Evolutionary conservation across 345 rosid species (phyloP).

Genomic region (Geranium brycei): DNA sequence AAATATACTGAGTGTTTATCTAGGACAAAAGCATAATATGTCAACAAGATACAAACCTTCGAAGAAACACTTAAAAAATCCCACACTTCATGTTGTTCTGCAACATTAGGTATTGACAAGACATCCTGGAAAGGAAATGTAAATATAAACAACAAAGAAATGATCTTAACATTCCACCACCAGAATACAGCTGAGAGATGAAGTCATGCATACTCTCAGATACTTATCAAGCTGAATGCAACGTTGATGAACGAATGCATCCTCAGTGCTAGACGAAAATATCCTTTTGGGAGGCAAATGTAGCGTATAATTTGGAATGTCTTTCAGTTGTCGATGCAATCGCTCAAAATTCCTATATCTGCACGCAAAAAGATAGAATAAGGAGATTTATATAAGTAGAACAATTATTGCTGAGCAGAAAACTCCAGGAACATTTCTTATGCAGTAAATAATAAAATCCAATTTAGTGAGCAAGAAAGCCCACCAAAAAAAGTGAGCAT

Average conservation of each 20-base stretch:
- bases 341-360: conserved; percentile 97
- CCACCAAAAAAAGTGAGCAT: neutral
- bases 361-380: conserved; percentile 14
- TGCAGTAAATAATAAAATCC: neutral
- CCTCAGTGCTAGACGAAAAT: conserved; percentile 97
- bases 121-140: conserved; percentile 54
- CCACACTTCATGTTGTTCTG: conserved; percentile 99
- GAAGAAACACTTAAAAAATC: conserved; percentile 86
- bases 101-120: conserved; percentile 88
- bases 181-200: conserved; percentile 11
- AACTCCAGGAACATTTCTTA: too few species aligned
- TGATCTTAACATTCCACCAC: conserved; percentile 6
- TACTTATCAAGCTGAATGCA: conserved; percentile 94
- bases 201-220: conserved; percentile 45
- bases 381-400: neutral
- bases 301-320: conserved; percentile 86
- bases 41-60: conserved; percentile 41
- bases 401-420: neutral
- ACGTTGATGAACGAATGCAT: conserved; percentile 93
- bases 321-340: conserved; percentile 84
- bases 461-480: neutral
- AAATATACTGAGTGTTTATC: too few species aligned
- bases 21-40: neutral
- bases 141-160: conserved; percentile 10
- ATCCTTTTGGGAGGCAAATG: conserved; percentile 98